Evolutionary conservation across 331 rosid genomes (phyloP).

Genomic region (Arachis monticola): DNA sequence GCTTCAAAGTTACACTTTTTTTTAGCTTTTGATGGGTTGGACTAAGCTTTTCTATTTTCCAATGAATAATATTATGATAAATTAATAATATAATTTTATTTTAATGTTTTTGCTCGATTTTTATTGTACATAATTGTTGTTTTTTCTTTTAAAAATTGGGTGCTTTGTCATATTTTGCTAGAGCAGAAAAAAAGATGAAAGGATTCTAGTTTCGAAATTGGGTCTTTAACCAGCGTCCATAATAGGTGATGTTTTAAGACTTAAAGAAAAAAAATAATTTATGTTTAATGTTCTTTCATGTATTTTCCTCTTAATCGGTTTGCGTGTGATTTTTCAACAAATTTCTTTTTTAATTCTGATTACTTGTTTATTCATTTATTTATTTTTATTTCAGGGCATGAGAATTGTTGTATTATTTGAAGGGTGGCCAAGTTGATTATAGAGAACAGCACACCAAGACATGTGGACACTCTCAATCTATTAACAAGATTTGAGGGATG

Average conservation of each 20-base stretch:
- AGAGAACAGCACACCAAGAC: conserved; percentile 92
- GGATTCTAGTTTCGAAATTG: conserved; percentile 96
- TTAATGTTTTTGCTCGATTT: too few relatives aligned
- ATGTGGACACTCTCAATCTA: conserved; percentile 76
- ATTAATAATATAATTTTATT: too few relatives aligned
- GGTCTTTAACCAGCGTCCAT: conserved; percentile 85
- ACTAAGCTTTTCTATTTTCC: background rate
- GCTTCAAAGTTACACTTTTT: background rate
- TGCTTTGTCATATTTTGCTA: conserved; percentile 82
- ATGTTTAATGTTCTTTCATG: background rate
- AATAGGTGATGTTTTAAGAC: conserved; percentile 58
- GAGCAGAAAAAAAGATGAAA: conserved; percentile 96
- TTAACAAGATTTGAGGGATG: background rate
- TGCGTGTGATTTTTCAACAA: background rate
- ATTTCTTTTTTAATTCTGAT: conserved; percentile 7
- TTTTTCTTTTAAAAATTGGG: conserved; percentile 65
- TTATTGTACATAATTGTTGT: too few relatives aligned
- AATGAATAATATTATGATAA: too few relatives aligned
- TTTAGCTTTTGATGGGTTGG: background rate
- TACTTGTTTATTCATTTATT: background rate
- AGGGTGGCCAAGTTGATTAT: conserved; percentile 93
- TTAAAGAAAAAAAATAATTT: too few relatives aligned
- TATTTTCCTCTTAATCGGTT: background rate
- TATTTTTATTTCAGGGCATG: conserved; percentile 66
- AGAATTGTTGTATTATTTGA: conserved; percentile 90